Evolutionary conservation across 495 filamentous ascomycete species (phyloP), one percentile per base, ranked within the genome.

Genomic region (Penicillium silybi): DNA sequence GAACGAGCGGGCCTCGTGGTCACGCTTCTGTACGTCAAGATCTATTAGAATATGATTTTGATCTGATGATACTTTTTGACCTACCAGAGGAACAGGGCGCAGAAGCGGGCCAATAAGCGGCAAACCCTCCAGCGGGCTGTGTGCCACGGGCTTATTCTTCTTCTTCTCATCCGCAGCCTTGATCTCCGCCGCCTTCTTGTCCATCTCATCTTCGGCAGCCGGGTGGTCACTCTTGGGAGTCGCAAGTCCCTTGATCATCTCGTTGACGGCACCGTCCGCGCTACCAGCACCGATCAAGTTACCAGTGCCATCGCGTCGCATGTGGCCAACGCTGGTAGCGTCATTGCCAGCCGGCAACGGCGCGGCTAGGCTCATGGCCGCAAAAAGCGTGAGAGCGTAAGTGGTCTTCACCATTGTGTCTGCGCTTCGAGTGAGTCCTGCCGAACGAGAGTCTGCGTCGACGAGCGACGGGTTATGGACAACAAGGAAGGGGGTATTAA

Each of bases 391-490:
- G 4, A 65, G 51, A 7, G 57, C 60, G 26, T 63, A 61, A 29
- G 54, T 61, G 35, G 60, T 52, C 54, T 65, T 65, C 9, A 65
- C 63, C 63, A 65, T 63, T 2, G 40, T 65, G 57, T 45, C 26
- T 19, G n/a, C 5, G 19, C 17, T 25, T 20, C 18, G 38, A 42
- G 15, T 52, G 23, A 40, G 25, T 4, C 22, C 18, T 19, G 16
- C 5, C 34, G 26, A 63, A 58, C 2, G 59, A 63, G 44, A 54
- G 59, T 39, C 52, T 58, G 51, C 45, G 63, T 44, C 62, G 54
- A 34, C 62, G 49, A 58, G 46, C 63, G 60, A 63, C 62, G 46
- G 34, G 44, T 34, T 1, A 37, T 22, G 23, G 49, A 23, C 29
- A 45, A 41, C 40, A 11, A 34, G 35, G 37, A 46, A 48, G 40